Conservation (phyloP, 345 rosid genomes). For the Euphorbia pulcherrima region DNA sequence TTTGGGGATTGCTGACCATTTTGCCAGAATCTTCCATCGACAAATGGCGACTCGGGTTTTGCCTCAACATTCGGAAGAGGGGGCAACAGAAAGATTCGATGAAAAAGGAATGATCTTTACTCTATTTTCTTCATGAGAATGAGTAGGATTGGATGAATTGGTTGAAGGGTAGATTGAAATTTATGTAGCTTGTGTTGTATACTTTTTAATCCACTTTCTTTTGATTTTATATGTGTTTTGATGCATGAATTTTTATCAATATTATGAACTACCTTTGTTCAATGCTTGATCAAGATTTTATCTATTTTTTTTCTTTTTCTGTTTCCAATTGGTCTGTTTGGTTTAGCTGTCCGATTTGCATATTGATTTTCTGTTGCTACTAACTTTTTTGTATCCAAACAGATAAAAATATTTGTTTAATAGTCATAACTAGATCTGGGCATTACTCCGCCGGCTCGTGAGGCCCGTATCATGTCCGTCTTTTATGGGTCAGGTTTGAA, state of each 20-base stretch:
- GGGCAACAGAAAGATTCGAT: conserved; percentile 66
- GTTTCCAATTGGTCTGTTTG: too few species aligned
- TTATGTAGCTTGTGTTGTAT: not conserved
- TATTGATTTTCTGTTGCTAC: too few species aligned
- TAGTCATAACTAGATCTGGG: too few species aligned
- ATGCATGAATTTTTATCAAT: not conserved
- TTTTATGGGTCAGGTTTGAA: too few species aligned
- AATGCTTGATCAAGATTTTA: too few species aligned
- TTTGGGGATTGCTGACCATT: conserved; percentile 46
- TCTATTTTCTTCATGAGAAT: not conserved
- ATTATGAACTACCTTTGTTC: not conserved
- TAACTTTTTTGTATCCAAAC: too few species aligned
- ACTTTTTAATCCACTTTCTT: not conserved
- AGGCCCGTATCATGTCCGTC: too few species aligned
- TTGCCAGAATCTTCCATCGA: conserved; percentile 53
- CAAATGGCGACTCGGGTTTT: conserved; percentile 43
- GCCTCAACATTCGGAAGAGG: conserved; percentile 53
- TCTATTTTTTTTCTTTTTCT: too few species aligned
- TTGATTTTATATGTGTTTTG: too few species aligned
- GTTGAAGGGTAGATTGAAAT: conserved; percentile 1
- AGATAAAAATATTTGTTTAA: too few species aligned
- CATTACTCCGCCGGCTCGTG: too few species aligned
- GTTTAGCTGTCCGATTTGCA: too few species aligned
- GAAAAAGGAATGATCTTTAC: conserved; percentile 50
- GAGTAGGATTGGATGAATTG: not conserved